Conservation (phyloP, 2,329 filamentous ascomycete species). For the Ophiostoma ips region DNA sequence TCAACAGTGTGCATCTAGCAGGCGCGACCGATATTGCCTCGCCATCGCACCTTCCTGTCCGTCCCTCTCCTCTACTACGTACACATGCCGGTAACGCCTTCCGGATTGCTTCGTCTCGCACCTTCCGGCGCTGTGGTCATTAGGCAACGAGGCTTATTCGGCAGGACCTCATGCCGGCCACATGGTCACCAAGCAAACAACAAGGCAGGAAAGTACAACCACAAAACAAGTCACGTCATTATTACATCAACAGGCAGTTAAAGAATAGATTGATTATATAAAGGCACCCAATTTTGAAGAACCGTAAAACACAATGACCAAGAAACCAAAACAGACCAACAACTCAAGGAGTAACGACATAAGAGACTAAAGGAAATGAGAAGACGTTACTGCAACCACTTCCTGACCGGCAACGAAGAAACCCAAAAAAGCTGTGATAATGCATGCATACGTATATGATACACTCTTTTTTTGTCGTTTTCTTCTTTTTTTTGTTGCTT, state of each 20-base stretch:
- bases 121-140: too few relatives aligned
- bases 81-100: background rate
- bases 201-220: background rate
- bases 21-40: too few relatives aligned
- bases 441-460: too few relatives aligned
- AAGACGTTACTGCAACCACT: too few relatives aligned
- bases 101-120: background rate
- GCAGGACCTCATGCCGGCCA: background rate
- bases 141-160: background rate
- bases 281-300: constrained; percentile 3
- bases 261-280: background rate
- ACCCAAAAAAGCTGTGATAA: too few relatives aligned
- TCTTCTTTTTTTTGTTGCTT: background rate
- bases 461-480: too few relatives aligned
- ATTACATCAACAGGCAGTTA: background rate
- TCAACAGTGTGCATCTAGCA: too few relatives aligned
- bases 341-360: background rate
- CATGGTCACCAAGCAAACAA: background rate
- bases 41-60: too few relatives aligned
- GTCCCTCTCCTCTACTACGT: too few relatives aligned
- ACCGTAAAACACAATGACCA: constrained; percentile 6
- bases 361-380: background rate
- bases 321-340: constrained; percentile 1
- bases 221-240: background rate
- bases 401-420: too few relatives aligned